Conservation (phyloP, 371 early-diverging fungal species). For the Apophysomyces variabilis region DNA sequence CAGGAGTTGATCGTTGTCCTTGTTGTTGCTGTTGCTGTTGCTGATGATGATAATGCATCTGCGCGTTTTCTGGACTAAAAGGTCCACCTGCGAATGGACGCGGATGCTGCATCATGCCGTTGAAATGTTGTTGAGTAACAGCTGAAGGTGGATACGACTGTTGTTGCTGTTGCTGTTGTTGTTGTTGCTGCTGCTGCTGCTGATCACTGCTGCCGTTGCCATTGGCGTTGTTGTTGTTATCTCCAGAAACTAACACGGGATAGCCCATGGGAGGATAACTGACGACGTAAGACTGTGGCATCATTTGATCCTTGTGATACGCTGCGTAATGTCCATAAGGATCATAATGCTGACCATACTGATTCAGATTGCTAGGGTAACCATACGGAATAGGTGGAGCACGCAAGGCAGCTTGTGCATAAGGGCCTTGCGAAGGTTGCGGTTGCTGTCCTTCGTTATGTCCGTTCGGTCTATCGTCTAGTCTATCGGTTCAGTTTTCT, state of each 20-base stretch:
- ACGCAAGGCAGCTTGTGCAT: constrained; percentile 9
- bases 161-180: not conserved
- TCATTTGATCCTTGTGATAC: constrained; percentile 26
- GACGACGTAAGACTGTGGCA: constrained; percentile 25
- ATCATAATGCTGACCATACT: constrained; percentile 38
- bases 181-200: constrained; percentile 18
- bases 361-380: constrained; percentile 29
- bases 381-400: constrained; percentile 23
- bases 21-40: constrained; percentile 13
- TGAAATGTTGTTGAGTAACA: constrained; percentile 8
- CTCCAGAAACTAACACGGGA: constrained; percentile 32
- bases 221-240: constrained; percentile 14
- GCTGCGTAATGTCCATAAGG: constrained; percentile 33
- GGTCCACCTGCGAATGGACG: constrained; percentile 11
- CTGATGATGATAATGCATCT: constrained; percentile 2
- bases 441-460: constrained; percentile 2
- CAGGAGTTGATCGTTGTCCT: not conserved
- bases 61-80: constrained; percentile 1
- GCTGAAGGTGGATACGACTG: not conserved
- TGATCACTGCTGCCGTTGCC: constrained; percentile 14
- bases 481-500: not conserved
- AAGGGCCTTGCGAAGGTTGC: constrained; percentile 1
- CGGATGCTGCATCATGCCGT: constrained; percentile 10
- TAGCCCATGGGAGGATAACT: constrained; percentile 37
- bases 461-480: constrained; percentile 4